A percentile compares a stretch with the other conserved stretches of the same genome.
Conservation (phyloP, 129 eudicot species). For the Daucus carota region DNA sequence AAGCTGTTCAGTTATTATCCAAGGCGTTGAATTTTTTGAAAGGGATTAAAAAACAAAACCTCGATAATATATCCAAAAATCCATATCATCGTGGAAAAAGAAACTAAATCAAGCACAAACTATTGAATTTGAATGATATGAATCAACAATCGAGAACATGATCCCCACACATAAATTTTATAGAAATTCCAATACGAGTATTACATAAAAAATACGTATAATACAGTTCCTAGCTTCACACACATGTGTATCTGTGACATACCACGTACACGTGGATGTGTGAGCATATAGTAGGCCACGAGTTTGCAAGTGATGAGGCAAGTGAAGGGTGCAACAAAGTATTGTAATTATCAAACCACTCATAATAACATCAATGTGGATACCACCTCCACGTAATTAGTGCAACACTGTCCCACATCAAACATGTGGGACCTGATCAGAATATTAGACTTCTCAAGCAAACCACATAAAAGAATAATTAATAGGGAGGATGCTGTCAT, state of each 20-base stretch:
- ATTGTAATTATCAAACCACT: not conserved
- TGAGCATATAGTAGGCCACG: not conserved
- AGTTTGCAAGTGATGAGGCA: not conserved
- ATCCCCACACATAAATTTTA: not conserved
- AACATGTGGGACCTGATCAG: not conserved
- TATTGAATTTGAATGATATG: too few relatives aligned
- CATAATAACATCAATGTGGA: not conserved
- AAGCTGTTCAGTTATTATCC: not conserved
- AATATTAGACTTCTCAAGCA: not conserved
- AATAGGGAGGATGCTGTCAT: not conserved
- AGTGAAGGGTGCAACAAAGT: not conserved
- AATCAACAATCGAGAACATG: not conserved
- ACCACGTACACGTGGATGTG: not conserved
- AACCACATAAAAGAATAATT: not conserved
- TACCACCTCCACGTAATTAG: not conserved
- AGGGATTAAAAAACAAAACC: not conserved
- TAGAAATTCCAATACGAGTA: not conserved
- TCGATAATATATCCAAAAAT: not conserved
- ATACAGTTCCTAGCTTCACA: not conserved
- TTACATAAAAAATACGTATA: not conserved
- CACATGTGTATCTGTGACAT: not conserved
- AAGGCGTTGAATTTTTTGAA: not conserved
- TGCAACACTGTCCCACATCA: not conserved
- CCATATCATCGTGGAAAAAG: not conserved
- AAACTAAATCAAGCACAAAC: not conserved